phyloP scores from a whole-genome alignment of 2,329 filamentous ascomycete species.

The Diaporthe helianthi region DNA sequence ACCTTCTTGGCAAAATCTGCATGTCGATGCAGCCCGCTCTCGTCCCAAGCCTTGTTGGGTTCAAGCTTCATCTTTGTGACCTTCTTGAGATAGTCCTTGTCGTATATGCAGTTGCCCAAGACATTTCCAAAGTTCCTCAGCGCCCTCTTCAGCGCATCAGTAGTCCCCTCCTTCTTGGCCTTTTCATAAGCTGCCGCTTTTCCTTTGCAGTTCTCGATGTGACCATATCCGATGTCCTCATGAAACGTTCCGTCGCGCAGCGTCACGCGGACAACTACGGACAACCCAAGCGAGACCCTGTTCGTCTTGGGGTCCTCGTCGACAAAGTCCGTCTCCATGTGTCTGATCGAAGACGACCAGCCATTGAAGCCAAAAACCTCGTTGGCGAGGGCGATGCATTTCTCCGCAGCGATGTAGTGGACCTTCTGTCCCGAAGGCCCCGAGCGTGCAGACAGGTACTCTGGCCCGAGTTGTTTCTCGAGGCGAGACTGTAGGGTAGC shows the following conservation, averaged over 20 bases:
- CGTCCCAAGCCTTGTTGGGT: slow-evolving; percentile 76
- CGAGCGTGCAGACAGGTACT: slow-evolving; percentile 88
- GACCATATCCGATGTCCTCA: slow-evolving; percentile 96
- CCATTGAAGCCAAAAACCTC: slow-evolving; percentile 97
- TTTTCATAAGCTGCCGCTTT: slow-evolving; percentile 98
- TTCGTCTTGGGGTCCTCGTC: slow-evolving; percentile 82
- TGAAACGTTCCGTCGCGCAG: slow-evolving; percentile 94
- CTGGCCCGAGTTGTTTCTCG: slow-evolving; percentile 92
- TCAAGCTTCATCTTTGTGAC: slow-evolving; percentile 88
- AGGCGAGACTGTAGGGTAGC: slow-evolving; percentile 85
- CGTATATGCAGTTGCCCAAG: slow-evolving; percentile 97
- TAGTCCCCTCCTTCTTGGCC: slow-evolving; percentile 97
- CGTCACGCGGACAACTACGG: slow-evolving; percentile 89
- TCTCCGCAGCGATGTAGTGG: slow-evolving; percentile 94
- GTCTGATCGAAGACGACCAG: slow-evolving; percentile 95
- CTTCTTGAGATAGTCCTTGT: slow-evolving; percentile 89
- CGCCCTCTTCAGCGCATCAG: slow-evolving; percentile 89
- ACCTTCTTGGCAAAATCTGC: slow-evolving; percentile 74
- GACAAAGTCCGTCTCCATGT: slow-evolving; percentile 93
- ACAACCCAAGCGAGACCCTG: slow-evolving; percentile 84
- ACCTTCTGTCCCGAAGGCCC: slow-evolving; percentile 87
- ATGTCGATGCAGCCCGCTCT: slow-evolving; percentile 82
- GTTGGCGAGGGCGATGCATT: slow-evolving; percentile 93
- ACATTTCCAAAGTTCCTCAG: slow-evolving; percentile 94
- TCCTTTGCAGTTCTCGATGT: slow-evolving; percentile 93